These are phyloP conservation scores for Quillaja saponaria DNA, from an alignment of 306 rosid genomes.

Conservation along the genomic window DNA sequence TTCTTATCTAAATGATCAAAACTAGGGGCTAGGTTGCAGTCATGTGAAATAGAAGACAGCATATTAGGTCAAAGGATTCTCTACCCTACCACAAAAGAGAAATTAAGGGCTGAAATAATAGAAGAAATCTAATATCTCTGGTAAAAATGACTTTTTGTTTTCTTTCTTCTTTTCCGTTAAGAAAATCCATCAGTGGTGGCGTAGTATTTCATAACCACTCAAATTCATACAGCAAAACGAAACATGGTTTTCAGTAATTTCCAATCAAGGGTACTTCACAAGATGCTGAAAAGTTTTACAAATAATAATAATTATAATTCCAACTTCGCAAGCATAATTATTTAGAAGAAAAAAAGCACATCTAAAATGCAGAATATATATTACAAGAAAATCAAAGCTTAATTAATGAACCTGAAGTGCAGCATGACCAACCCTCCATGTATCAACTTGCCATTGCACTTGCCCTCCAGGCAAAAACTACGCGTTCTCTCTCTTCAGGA, in stretches of 20 bases:
- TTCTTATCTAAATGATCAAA: too few species aligned
- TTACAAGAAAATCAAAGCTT: slow-evolving; percentile 17
- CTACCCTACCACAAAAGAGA: neutral
- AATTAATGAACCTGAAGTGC: slow-evolving; percentile 80
- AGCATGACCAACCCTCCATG: slow-evolving; percentile 93
- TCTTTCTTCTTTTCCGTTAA: neutral
- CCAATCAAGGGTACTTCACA: neutral
- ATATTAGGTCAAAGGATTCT: neutral
- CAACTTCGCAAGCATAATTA: too few species aligned
- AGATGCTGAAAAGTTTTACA: neutral
- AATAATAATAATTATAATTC: neutral
- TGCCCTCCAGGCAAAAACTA: slow-evolving; percentile 67
- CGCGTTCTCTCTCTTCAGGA: slow-evolving; percentile 82
- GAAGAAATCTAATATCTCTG: neutral
- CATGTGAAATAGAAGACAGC: neutral
- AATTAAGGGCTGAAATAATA: too few species aligned
- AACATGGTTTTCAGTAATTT: neutral
- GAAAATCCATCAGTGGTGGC: neutral
- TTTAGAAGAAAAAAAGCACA: neutral
- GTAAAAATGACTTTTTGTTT: too few species aligned
- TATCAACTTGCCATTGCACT: slow-evolving; percentile 88
- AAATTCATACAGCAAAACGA: neutral
- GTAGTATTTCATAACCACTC: neutral
- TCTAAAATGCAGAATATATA: neutral
- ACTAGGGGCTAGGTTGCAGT: neutral